Conservation (phyloP, 306 rosid genomes). For the Clitoria ternatea region DNA sequence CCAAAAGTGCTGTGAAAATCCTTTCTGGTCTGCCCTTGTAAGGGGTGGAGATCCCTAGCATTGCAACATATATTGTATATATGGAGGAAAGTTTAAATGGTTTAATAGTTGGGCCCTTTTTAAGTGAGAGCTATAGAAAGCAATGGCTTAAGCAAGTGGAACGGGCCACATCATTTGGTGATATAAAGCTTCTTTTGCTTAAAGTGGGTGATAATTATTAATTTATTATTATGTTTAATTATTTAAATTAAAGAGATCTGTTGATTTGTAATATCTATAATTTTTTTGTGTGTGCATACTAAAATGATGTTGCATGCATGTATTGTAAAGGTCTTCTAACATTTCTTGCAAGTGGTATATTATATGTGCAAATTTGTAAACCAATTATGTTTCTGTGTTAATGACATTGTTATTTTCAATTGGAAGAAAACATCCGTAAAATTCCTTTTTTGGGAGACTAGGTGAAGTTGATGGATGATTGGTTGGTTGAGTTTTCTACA, state of each 20-base stretch:
- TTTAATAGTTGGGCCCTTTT: no score
- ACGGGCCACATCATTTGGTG: slow-evolving; percentile 44
- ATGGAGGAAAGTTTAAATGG: no score
- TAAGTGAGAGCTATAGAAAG: no score
- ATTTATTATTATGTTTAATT: no score
- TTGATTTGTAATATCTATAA: not conserved
- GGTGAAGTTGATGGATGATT: slow-evolving; percentile 70
- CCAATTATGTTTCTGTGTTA: slow-evolving; percentile 15
- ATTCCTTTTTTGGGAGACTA: slow-evolving; percentile 64
- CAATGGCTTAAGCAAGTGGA: slow-evolving; percentile 49
- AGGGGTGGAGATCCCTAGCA: slow-evolving; percentile 77
- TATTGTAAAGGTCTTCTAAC: not conserved
- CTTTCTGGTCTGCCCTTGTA: slow-evolving; percentile 51
- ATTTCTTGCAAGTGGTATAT: not conserved
- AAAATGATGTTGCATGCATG: not conserved
- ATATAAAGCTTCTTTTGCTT: slow-evolving; percentile 54
- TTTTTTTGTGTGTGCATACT: not conserved
- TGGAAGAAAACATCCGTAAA: slow-evolving; percentile 57
- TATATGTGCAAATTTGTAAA: not conserved
- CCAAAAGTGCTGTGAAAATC: slow-evolving; percentile 61
- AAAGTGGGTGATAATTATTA: slow-evolving; percentile 44
- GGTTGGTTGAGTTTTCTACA: slow-evolving; percentile 47
- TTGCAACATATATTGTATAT: no score
- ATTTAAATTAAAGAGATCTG: not conserved
- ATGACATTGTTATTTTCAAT: slow-evolving; percentile 46